phyloP scores from a whole-genome alignment of 202 grass and related monocot species.

The Brachypodium distachyon region DNA sequence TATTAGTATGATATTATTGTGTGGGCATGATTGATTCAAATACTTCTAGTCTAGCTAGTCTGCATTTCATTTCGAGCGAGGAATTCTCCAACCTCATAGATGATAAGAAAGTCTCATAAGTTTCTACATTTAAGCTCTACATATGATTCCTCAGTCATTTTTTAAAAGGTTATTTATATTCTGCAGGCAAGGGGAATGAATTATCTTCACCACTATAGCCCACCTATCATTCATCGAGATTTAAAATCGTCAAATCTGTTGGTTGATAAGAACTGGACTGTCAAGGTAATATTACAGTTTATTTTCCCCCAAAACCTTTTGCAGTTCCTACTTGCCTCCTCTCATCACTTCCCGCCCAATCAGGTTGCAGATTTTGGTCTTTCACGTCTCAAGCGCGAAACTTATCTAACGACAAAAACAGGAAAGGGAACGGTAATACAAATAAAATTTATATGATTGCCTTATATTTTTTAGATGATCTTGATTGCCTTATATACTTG shows the following conservation, averaged over 20 bases:
- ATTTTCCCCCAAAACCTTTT: conserved; percentile 16
- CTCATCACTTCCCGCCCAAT: conserved; percentile 26
- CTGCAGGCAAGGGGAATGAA: conserved; percentile 92
- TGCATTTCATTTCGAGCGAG: conserved; percentile 9
- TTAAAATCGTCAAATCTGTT: conserved; percentile 96
- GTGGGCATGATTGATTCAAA: not conserved
- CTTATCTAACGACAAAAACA: conserved; percentile 85
- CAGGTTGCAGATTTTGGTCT: conserved; percentile 99
- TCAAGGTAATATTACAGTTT: conserved; percentile 53
- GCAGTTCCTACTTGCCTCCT: not conserved
- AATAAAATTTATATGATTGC: conserved; percentile 3
- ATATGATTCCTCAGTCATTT: not conserved
- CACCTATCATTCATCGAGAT: conserved; percentile 93
- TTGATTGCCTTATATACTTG: not conserved
- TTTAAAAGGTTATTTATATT: conserved; percentile 8
- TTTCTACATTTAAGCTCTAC: not conserved
- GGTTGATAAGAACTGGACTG: conserved; percentile 98
- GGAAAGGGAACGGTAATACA: conserved; percentile 90
- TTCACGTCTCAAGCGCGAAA: conserved; percentile 89
- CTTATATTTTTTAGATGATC: no score
- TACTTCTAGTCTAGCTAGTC: not conserved
- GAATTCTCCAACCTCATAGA: not conserved
- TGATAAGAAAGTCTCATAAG: not conserved
- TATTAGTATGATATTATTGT: not conserved
- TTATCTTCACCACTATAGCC: conserved; percentile 94